Evolutionary conservation across 345 rosid species (phyloP), one percentile per base, ranked within the genome.

Genomic region (Populus deltoides): DNA sequence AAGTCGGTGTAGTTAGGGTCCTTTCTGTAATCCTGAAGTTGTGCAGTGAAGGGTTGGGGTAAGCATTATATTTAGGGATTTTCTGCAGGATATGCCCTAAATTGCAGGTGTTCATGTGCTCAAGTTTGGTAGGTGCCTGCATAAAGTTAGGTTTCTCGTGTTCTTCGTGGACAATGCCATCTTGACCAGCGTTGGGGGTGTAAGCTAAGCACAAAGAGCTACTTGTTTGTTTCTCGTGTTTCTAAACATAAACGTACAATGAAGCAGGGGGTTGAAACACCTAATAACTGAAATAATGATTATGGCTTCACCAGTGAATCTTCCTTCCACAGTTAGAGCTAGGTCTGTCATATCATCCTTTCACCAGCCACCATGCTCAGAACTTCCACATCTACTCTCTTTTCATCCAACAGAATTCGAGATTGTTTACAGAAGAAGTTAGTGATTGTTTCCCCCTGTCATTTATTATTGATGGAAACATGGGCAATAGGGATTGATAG

Each of bases 61-160:
- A 4, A 4, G 51, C 51, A 47, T 47, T 12, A 47, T 3, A 15
- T 47, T 69, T 69, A 69, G 72, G 72, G 31, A 69, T 69, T 35
- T 45, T 68, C 53, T 41, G 53, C 51, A 69, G 33, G 72, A 41
- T 68, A 69, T 24, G 29, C 41, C 33, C 45, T 43, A 17, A 70
- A 33, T 70, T 70, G 73, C 73, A 70, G 49, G 67, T 36, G 16
- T 57, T 55, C 65, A 18, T 15, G 76, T 10, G 51, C 35, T 38
- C 55, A 36, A 73, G 67, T 20, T 57, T 27, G 66, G 22, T 57
- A 53, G 63, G 68, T 36, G 36, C 47, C 47, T 22, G 38, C 20
- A 4, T 61, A 36, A 68, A 73, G 7, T 73, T 62, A 73, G 76
- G 76, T 11, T 20, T 73, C 41, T 24, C 16, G n/a, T 72, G 22